These are phyloP conservation scores for Trichoderma afroharzianum DNA, from an alignment of 2,329 filamentous ascomycete genomes.

Conservation along the genomic window DNA sequence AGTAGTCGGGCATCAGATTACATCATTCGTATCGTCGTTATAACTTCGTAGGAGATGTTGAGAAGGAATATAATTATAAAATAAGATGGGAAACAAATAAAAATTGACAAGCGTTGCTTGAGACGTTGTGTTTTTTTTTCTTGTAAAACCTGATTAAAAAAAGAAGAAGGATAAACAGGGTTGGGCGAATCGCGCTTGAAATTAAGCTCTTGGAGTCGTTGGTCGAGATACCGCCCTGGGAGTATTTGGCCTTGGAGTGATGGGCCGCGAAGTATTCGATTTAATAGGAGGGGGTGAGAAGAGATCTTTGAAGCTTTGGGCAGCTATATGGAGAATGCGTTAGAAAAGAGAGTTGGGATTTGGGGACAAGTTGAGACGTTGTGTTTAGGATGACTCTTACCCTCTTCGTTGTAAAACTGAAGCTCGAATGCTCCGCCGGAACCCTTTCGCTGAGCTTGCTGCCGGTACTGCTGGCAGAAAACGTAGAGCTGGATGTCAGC, in stretches of 20 bases:
- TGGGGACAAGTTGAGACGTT: too few species aligned
- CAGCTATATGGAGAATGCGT: slow-evolving; percentile 24
- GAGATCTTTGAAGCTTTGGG: slow-evolving; percentile 40
- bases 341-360: neutral
- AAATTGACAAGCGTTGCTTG: neutral
- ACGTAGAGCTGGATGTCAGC: slow-evolving; percentile 56
- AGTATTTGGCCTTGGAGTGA: slow-evolving; percentile 1
- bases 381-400: slow-evolving; percentile 24
- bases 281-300: slow-evolving; percentile 30
- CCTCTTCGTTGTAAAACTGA: slow-evolving; percentile 43
- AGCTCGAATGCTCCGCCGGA: slow-evolving; percentile 49
- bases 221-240: neutral
- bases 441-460: slow-evolving; percentile 49
- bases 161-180: neutral
- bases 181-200: neutral
- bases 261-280: slow-evolving; percentile 7
- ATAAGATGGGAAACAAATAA: neutral
- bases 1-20: neutral
- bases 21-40: neutral
- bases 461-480: slow-evolving; percentile 54
- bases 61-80: neutral
- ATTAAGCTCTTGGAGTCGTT: slow-evolving; percentile 7
- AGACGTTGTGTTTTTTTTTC: neutral
- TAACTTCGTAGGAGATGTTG: neutral
- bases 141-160: neutral